These are phyloP conservation scores for Phycomyces blakesleeanus DNA, from an alignment of 192 early-diverging fungal genomes.

Conservation along the genomic window DNA sequence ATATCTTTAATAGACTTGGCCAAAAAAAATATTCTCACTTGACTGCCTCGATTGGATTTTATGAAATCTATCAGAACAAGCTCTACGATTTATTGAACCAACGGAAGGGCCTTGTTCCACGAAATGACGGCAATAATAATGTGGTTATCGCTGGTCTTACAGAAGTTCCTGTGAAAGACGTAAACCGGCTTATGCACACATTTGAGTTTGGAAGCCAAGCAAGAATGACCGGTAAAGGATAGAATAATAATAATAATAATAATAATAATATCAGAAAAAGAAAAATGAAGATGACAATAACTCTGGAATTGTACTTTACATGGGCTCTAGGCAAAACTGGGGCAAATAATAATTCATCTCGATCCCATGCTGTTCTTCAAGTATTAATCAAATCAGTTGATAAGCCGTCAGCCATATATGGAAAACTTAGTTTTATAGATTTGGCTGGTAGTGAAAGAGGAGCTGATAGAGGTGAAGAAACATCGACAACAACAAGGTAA, in stretches of 20 bases:
- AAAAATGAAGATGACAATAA: neutral
- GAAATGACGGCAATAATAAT: slow-evolving; percentile 94
- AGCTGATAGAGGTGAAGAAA: slow-evolving; percentile 87
- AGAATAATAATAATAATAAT: no score
- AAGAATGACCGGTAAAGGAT: slow-evolving; percentile 73
- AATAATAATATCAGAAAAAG: neutral
- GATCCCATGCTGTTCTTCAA: slow-evolving; percentile 96
- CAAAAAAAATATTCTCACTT: slow-evolving; percentile 69
- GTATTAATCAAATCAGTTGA: slow-evolving; percentile 76
- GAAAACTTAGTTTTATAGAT: slow-evolving; percentile 95
- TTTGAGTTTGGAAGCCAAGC: slow-evolving; percentile 89
- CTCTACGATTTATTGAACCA: slow-evolving; percentile 90
- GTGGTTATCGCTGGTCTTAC: slow-evolving; percentile 84
- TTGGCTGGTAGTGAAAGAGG: slow-evolving; percentile 96
- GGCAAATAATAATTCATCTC: slow-evolving; percentile 90
- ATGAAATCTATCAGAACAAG: slow-evolving; percentile 96
- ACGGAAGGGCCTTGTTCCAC: slow-evolving; percentile 82
- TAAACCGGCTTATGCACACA: slow-evolving; percentile 80
- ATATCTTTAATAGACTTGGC: slow-evolving; percentile 78
- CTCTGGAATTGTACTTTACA: neutral
- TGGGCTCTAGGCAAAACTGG: slow-evolving; percentile 64
- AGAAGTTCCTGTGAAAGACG: slow-evolving; percentile 79
- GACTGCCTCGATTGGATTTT: slow-evolving; percentile 83
- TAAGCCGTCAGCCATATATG: slow-evolving; percentile 51
- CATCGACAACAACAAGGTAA: slow-evolving; percentile 81